Evolutionary conservation across 345 rosid species (phyloP).

Genomic region (Capsella bursapastoris): DNA sequence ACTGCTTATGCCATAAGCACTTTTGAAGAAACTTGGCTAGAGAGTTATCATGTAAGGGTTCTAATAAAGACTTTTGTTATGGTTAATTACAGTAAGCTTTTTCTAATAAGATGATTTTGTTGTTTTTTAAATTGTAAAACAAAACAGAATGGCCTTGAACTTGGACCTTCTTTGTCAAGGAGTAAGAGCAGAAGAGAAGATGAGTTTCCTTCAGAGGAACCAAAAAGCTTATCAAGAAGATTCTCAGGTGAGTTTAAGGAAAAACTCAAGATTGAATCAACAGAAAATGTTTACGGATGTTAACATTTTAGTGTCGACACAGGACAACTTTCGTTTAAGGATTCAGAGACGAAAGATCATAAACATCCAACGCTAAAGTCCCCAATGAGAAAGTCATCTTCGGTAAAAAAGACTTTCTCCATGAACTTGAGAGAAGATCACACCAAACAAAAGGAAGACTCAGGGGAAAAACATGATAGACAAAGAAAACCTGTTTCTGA

Average conservation of each 20-base stretch:
- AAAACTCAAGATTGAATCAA: background rate
- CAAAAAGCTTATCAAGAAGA: conserved; percentile 42
- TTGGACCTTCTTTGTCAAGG: conserved; percentile 35
- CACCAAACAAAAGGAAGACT: conserved; percentile 19
- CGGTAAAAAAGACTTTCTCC: conserved; percentile 37
- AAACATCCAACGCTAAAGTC: conserved; percentile 17
- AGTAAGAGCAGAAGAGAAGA: conserved; percentile 35
- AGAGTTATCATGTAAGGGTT: conserved; percentile 34
- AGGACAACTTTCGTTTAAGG: conserved; percentile 38
- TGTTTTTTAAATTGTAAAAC: background rate
- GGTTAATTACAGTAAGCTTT: background rate
- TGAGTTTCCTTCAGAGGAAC: conserved; percentile 22
- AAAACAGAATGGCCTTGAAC: conserved; percentile 38
- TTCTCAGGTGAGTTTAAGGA: conserved; percentile 38
- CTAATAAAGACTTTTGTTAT: background rate
- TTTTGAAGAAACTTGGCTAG: conserved; percentile 32
- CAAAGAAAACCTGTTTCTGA: conserved; percentile 18
- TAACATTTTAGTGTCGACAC: conserved; percentile 4
- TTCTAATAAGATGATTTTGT: background rate
- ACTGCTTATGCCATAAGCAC: conserved; percentile 44
- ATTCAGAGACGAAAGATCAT: conserved; percentile 22
- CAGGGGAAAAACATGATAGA: conserved; percentile 33
- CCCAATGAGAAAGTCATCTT: conserved; percentile 31
- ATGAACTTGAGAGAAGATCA: conserved; percentile 17
- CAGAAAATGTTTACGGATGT: background rate